Base-by-base conservation (phyloP, 352 stramenopile genomes). In the Globisporangium lucens region DNA sequence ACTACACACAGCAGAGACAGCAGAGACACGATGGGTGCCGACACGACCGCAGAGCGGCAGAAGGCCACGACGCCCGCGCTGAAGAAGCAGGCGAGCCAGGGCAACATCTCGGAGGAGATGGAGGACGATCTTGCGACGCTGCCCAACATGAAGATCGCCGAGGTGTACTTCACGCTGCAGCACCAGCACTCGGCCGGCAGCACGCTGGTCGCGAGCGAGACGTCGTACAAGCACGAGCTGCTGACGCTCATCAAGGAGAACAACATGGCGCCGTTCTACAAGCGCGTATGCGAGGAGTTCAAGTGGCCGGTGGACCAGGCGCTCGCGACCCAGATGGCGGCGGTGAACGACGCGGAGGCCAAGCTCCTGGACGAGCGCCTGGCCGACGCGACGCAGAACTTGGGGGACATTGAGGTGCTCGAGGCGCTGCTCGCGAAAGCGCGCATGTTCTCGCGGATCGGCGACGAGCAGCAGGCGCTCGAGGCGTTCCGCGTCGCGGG, bases 321-420 rank as follows among this genome's bases (percentile, higher is more conserved):
- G 46, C 82, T 96, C 1, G 76, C 90, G 33, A 47, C 46, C 13
- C 59, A 77, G 56, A 94, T 97, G 87, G 70, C 60, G 15, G 70
- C 70, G 0, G 75, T 75, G 51, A 96, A 95, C 73, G 82, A 85
- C 2, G 75, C 77, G 0, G 81, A 96, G 36, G 61, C 98, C 51
- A 74, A 85, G 56, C 67, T 74, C 46, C 71, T 99, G 9, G 89
- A 98, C 63, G 89, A 90, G 41, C 90, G 90, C 6, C 75, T 98
- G 15, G 79, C 83, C 8, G 95, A 98, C 67, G 97, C 97, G n/a
- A 92, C 94, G 72, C 93, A 99, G 74, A 98, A 98, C 75, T 74
- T 97, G 20, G 97, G 97, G 22, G 98, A 99, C 72, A 98, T 99
- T 85, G 97, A 99, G 78, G 95, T 99, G 43, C 87, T 99, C 35